Evolutionary conservation across 2,329 filamentous ascomycete genomes (phyloP).

Genomic region (Chalaropsis ovoidea): DNA sequence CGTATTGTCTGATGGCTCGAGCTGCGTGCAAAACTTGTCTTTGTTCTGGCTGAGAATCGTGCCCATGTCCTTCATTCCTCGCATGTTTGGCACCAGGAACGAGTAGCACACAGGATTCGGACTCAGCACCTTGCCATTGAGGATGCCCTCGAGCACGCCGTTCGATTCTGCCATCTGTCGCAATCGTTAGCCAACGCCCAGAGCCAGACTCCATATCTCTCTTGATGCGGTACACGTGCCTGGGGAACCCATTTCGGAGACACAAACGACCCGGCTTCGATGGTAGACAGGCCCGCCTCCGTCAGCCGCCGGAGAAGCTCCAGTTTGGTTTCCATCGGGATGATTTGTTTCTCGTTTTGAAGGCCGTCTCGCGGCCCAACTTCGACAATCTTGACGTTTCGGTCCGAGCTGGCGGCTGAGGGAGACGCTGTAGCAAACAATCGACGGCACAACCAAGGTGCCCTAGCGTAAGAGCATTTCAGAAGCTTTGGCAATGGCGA

Average conservation of each 20-base stretch:
- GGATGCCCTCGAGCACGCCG: slow-evolving; percentile 60
- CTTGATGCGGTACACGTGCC: slow-evolving; percentile 36
- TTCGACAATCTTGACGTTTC: slow-evolving; percentile 58
- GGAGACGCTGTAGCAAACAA: slow-evolving; percentile 19
- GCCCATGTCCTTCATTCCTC: slow-evolving; percentile 57
- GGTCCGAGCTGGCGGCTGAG: slow-evolving; percentile 30
- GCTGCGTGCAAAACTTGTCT: slow-evolving; percentile 42
- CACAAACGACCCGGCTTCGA: slow-evolving; percentile 76
- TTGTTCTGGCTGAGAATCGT: slow-evolving; percentile 44
- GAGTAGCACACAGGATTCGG: slow-evolving; percentile 57
- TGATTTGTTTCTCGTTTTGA: slow-evolving; percentile 68
- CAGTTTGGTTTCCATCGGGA: slow-evolving; percentile 63
- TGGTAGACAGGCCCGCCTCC: slow-evolving; percentile 57
- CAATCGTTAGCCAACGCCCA: background rate
- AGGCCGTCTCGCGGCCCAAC: slow-evolving; percentile 79
- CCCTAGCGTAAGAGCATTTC: slow-evolving; percentile 7
- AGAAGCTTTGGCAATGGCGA: slow-evolving; percentile 1
- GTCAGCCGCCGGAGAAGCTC: slow-evolving; percentile 62
- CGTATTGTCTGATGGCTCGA: slow-evolving; percentile 36
- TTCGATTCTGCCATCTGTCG: slow-evolving; percentile 66
- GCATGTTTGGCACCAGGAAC: slow-evolving; percentile 68
- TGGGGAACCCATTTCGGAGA: slow-evolving; percentile 78
- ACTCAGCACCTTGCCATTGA: slow-evolving; percentile 47
- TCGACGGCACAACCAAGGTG: slow-evolving; percentile 16
- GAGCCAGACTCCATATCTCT: background rate